phyloP scores from a whole-genome alignment of 2,329 filamentous ascomycete genomes.

The Colletotrichum viniferum region DNA sequence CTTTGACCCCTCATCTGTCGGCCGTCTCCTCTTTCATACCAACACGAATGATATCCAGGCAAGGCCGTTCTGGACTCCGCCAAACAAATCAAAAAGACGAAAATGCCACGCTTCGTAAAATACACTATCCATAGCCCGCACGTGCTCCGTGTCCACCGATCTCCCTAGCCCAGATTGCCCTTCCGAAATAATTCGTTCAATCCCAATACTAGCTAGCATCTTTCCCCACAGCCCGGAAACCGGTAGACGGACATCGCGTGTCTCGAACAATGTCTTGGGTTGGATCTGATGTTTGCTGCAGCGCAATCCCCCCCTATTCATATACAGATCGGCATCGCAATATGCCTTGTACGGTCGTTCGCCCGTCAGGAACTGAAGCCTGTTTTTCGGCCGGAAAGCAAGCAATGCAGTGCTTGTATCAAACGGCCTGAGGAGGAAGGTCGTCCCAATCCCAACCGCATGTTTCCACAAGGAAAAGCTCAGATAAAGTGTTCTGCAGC shows the following conservation, averaged over 20 bases:
- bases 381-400: neutral
- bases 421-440: neutral
- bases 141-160: conserved; percentile 2
- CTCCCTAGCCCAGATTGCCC: neutral
- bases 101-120: neutral
- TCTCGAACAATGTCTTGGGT: neutral
- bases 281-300: neutral
- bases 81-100: neutral
- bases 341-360: neutral
- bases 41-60: neutral
- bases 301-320: neutral
- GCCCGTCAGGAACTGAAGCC: neutral
- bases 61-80: neutral
- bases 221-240: neutral
- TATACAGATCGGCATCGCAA: neutral
- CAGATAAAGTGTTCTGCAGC: neutral
- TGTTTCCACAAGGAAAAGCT: neutral
- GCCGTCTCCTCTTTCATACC: neutral
- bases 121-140: neutral
- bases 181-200: neutral
- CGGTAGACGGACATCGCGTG: neutral
- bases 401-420: neutral
- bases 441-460: neutral
- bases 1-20: conserved; percentile 4
- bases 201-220: neutral